Percentiles rank a stretch among this genome's conserved stretches.
Evolutionary conservation across 352 stramenopile genomes (phyloP).

Genomic region (Phytophthora citrophthora): DNA sequence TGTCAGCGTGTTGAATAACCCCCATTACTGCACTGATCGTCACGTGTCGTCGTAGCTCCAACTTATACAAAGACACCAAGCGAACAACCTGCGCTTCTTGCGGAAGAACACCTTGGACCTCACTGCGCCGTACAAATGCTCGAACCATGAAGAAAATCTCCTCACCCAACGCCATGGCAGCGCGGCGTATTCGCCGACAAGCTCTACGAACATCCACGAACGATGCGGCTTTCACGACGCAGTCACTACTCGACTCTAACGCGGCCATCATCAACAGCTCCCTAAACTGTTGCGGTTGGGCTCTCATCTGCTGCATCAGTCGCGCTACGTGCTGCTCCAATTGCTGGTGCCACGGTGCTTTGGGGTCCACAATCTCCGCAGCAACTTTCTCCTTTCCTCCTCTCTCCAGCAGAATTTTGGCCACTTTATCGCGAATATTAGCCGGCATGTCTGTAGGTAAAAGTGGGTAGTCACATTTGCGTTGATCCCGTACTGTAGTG

Average conservation of each 20-base stretch:
- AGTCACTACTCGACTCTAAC: conserved; percentile 24
- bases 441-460: conserved; percentile 26
- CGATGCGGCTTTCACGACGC: not conserved
- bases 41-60: conserved; percentile 63
- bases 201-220: conserved; percentile 33
- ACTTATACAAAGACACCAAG: conserved; percentile 64
- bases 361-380: conserved; percentile 16
- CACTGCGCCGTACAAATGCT: conserved; percentile 50
- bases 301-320: conserved; percentile 51
- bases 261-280: conserved; percentile 42
- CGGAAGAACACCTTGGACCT: conserved; percentile 48
- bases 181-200: conserved; percentile 44
- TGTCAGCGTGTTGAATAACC: conserved; percentile 28
- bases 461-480: conserved; percentile 34
- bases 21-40: conserved; percentile 56
- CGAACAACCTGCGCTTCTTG: conserved; percentile 53
- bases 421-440: conserved; percentile 29
- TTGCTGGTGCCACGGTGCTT: conserved; percentile 45
- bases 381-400: conserved; percentile 14
- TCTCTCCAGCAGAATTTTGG: conserved; percentile 27
- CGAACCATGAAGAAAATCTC: conserved; percentile 49
- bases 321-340: conserved; percentile 53
- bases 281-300: conserved; percentile 40
- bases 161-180: conserved; percentile 50
- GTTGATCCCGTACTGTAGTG: conserved; percentile 30